These are phyloP conservation scores for Acrodontium crateriforme DNA, from an alignment of 2,329 filamentous ascomycete species.

Conservation along the genomic window DNA sequence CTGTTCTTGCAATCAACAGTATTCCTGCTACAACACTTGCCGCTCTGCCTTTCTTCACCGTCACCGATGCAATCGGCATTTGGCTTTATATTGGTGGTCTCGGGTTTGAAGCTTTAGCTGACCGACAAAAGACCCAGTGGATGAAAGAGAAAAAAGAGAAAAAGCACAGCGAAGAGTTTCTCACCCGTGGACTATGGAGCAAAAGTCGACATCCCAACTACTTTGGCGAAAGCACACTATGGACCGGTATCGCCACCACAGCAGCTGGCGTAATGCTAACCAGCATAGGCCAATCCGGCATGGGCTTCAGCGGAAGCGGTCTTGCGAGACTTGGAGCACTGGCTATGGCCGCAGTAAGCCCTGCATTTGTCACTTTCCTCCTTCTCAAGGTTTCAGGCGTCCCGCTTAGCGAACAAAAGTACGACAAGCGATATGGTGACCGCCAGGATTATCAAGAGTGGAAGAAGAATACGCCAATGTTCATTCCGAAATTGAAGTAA, in stretches of 20 bases:
- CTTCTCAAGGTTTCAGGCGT: slow-evolving; percentile 46
- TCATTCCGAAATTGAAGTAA: slow-evolving; percentile 52
- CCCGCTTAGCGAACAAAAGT: slow-evolving; percentile 54
- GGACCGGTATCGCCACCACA: slow-evolving; percentile 51
- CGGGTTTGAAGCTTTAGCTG: slow-evolving; percentile 46
- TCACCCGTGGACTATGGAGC: slow-evolving; percentile 49
- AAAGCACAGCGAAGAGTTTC: slow-evolving; percentile 52
- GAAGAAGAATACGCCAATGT: too few relatives aligned
- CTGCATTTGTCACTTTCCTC: slow-evolving; percentile 50
- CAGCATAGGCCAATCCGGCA: slow-evolving; percentile 40
- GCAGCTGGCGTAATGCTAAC: slow-evolving; percentile 43
- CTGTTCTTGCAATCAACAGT: slow-evolving; percentile 50
- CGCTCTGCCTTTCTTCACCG: slow-evolving; percentile 33
- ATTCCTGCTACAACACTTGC: slow-evolving; percentile 41
- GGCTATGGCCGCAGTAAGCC: slow-evolving; percentile 43
- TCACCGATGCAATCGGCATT: slow-evolving; percentile 45
- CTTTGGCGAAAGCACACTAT: slow-evolving; percentile 57
- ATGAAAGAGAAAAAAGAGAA: slow-evolving; percentile 46
- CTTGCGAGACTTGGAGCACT: slow-evolving; percentile 31
- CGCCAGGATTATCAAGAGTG: too few relatives aligned
- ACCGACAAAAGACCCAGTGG: slow-evolving; percentile 52
- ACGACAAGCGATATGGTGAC: slow-evolving; percentile 50
- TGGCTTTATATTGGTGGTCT: slow-evolving; percentile 46
- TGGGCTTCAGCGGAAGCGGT: slow-evolving; percentile 39
- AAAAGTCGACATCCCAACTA: slow-evolving; percentile 54